phyloP scores from a whole-genome alignment of 805 yeast species.

The Candida alai region DNA sequence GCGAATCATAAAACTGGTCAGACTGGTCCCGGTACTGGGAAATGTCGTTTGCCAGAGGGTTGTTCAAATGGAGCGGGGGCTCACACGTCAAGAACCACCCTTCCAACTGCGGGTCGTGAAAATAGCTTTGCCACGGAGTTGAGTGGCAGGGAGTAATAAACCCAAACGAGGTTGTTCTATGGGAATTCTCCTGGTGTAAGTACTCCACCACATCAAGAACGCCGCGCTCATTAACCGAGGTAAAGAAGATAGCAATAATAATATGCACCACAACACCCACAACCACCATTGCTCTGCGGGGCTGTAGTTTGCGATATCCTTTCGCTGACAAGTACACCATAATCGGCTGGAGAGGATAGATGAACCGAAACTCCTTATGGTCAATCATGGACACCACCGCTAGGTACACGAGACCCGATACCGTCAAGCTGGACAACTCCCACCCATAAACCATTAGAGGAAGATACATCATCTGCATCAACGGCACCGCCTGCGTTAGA shows the following conservation, averaged over 20 bases:
- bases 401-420: conserved; percentile 36
- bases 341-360: conserved; percentile 80
- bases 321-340: conserved; percentile 38
- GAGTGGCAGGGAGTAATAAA: conserved; percentile 96
- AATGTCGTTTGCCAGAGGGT: conserved; percentile 21
- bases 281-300: conserved; percentile 12
- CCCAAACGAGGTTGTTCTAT: conserved; percentile 52
- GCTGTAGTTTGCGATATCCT: conserved; percentile 5
- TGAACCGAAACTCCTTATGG: conserved; percentile 90
- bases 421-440: conserved; percentile 1
- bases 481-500: conserved; percentile 75
- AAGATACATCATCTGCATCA: conserved; percentile 59
- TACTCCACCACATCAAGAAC: conserved; percentile 63
- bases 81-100: conserved; percentile 87
- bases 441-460: conserved; percentile 49
- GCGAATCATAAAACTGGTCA: conserved; percentile 73
- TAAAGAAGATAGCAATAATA: conserved; percentile 46
- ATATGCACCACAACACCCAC: conserved; percentile 28
- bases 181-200: conserved; percentile 36
- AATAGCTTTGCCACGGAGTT: conserved; percentile 87
- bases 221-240: conserved; percentile 81
- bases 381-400: conserved; percentile 57
- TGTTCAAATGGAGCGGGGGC: conserved; percentile 63
- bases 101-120: conserved; percentile 49
- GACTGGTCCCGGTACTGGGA: conserved; percentile 75